Base-by-base conservation (phyloP, 768 basidiomycete genomes). In the Pholiota microspora region DNA sequence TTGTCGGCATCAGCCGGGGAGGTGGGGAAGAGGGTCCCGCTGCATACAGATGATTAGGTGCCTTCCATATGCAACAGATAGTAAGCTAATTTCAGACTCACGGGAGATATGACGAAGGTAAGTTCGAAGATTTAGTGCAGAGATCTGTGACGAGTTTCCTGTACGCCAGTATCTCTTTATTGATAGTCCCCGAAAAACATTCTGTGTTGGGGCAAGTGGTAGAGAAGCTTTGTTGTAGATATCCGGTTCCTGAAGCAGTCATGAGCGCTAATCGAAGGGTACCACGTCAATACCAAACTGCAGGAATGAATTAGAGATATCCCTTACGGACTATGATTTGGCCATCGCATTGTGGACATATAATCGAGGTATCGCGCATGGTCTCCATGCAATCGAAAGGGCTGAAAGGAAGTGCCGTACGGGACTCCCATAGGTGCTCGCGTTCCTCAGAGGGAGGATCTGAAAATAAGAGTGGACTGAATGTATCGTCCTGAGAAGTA, bases 221-320 rank as follows among this genome's bases (percentile, higher is more conserved):
- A 3, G 29, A 60, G 53, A 84, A 84, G 0, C 62, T 64, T 18
- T 65, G 64, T 55, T 83, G 80, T 0, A 77, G 62, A 49, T 82
- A 84, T 0, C 83, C 83, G 0, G 72, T 75, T 0, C 76, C 78
- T 0, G 63, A 56, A 5, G 60, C 62, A 4, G 66, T 75, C 51
- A 77, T 56, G 32, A 76, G 76, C 1, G 73, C 82, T 83, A 28
- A 12, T 15, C 9, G 32, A 15, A 18, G 18, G 45, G 7, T 24
- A 29, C 16, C n/a, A n/a, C n/a, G n/a, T n/a, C 12, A 31, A 27
- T 35, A 40, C 10, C 25, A 12, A 12, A 10, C 3, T 25, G 24
- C 18, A 16, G 25, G 8, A 15, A 2, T 38, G 15, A 46, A 21
- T 15, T 5, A 24, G 23, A 29, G 2, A 12, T 25, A 0, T 2